Base-by-base conservation (phyloP, 2,329 filamentous ascomycete species). In the Orbilia oligospora region DNA sequence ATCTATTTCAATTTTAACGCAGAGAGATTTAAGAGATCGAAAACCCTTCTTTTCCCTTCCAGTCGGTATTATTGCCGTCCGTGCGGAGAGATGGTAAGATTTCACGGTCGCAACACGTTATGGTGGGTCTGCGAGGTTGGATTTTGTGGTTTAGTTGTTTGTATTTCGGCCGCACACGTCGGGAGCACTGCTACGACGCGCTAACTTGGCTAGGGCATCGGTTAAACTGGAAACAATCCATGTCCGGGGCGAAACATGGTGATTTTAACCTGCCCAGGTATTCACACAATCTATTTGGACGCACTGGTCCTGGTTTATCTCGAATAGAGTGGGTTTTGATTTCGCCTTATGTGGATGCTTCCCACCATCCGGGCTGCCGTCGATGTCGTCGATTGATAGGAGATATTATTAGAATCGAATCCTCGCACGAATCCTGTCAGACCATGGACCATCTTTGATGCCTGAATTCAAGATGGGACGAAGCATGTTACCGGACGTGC, bases 301-400 rank as follows among this genome's bases (percentile, higher is more conserved):
- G 75, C 75, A 78, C 63, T 33, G 69, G 75, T 78, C 75, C 75
- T 78, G 75, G 75, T 44, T 55, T 49, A 78, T 78, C 68, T 78
- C 48, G 75, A 68, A 46, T 36, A 78, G 75, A 78, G 75, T 78
- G 75, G 73, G 48, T 78, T 30, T 77, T 46, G 44, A n/a, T 51
- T 55, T 65, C 22, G 36, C 27, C n/a, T 20, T 70, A 27, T 65
- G 70, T 36, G 46, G 71, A 36, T 48, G 53, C 44, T 27, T 53
- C 48, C 69, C 61, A 58, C 27, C 41, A 18, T 30, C 27, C 41
- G 27, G 46, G 44, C 33, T 30, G 63, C 56, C 46, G 69, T 72
- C 58, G 49, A 58, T 20, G 69, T 41, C 33, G 48, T 51, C 36
- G 48, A 55, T 67, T 33, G 51, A 55, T 55, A 16, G 51, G 30